Evolutionary conservation across 2,329 filamentous ascomycete species (phyloP).

Genomic region (Beauveria medogensis): DNA sequence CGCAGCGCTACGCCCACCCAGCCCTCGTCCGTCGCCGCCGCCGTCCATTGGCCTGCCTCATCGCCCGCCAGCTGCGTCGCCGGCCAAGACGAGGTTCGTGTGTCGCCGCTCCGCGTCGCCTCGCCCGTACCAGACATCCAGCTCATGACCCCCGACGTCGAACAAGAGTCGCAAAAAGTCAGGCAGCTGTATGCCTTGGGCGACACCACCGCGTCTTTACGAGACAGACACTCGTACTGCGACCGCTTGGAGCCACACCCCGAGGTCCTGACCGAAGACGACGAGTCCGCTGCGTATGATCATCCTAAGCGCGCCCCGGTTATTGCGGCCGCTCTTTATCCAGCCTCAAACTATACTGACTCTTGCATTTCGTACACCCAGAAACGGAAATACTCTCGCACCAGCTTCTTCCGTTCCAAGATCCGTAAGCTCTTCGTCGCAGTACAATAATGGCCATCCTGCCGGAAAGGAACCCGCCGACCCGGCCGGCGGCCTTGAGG

Average conservation of each 20-base stretch:
- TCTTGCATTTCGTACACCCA: neutral
- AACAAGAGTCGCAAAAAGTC: slow-evolving; percentile 60
- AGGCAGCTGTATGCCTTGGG: slow-evolving; percentile 52
- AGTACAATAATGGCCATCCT: slow-evolving; percentile 28
- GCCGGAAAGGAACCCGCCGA: slow-evolving; percentile 35
- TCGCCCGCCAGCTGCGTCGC: slow-evolving; percentile 6
- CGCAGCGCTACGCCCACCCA: slow-evolving; percentile 15
- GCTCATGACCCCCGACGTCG: slow-evolving; percentile 45
- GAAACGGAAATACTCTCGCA: slow-evolving; percentile 17
- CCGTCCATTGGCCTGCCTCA: neutral
- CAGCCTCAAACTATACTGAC: slow-evolving; percentile 4
- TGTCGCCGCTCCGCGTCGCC: slow-evolving; percentile 17
- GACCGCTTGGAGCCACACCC: slow-evolving; percentile 41
- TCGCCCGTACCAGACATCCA: slow-evolving; percentile 36
- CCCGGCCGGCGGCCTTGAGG: slow-evolving; percentile 52
- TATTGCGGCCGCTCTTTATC: slow-evolving; percentile 2
- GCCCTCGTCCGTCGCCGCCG: neutral
- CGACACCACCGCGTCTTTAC: neutral
- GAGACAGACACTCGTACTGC: slow-evolving; percentile 32
- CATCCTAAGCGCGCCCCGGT: slow-evolving; percentile 34
- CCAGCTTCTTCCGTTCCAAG: slow-evolving; percentile 29
- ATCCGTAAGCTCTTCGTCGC: slow-evolving; percentile 37
- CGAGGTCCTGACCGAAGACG: slow-evolving; percentile 44
- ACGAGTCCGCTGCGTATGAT: slow-evolving; percentile 49
- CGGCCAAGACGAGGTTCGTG: slow-evolving; percentile 30